These are phyloP conservation scores for Cruciata laevipes DNA, from an alignment of 257 asterid genomes.

Conservation along the genomic window DNA sequence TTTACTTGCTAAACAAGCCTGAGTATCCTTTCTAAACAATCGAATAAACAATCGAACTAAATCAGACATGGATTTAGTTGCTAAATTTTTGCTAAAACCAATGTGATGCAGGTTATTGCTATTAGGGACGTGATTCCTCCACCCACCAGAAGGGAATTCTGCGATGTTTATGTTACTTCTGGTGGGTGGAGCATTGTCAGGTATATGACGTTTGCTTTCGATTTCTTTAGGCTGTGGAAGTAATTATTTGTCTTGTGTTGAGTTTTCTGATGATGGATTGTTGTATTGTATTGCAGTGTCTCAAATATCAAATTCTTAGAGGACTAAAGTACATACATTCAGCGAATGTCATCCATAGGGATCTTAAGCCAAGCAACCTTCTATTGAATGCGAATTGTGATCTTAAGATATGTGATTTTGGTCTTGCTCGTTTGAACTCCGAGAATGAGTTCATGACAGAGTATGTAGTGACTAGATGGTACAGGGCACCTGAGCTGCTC, in stretches of 20 bases:
- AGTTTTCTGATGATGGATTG: background rate
- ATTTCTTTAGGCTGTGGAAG: background rate
- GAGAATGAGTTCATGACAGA: slow-evolving; percentile 94
- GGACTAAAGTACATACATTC: slow-evolving; percentile 92
- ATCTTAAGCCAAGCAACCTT: slow-evolving; percentile 91
- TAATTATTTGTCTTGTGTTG: slow-evolving; percentile 9
- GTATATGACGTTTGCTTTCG: slow-evolving; percentile 21
- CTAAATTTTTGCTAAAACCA: background rate
- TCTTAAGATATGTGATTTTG: slow-evolving; percentile 91
- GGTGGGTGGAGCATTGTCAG: slow-evolving; percentile 92
- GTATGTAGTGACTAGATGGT: slow-evolving; percentile 98
- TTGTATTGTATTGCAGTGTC: slow-evolving; percentile 49
- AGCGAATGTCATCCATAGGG: slow-evolving; percentile 85
- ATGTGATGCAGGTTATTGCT: slow-evolving; percentile 53
- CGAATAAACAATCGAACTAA: too few species aligned
- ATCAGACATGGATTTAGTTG: background rate
- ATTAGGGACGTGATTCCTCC: slow-evolving; percentile 92
- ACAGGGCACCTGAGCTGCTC: slow-evolving; percentile 91
- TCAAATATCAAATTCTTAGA: slow-evolving; percentile 86
- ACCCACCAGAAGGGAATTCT: slow-evolving; percentile 74
- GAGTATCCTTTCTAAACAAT: too few species aligned
- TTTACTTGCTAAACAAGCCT: too few species aligned
- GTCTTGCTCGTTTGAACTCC: slow-evolving; percentile 79
- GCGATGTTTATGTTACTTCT: slow-evolving; percentile 63
- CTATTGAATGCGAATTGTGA: slow-evolving; percentile 82